Conservation (phyloP, 2,329 filamentous ascomycete genomes). For the Ceratocystis harringtonii region DNA sequence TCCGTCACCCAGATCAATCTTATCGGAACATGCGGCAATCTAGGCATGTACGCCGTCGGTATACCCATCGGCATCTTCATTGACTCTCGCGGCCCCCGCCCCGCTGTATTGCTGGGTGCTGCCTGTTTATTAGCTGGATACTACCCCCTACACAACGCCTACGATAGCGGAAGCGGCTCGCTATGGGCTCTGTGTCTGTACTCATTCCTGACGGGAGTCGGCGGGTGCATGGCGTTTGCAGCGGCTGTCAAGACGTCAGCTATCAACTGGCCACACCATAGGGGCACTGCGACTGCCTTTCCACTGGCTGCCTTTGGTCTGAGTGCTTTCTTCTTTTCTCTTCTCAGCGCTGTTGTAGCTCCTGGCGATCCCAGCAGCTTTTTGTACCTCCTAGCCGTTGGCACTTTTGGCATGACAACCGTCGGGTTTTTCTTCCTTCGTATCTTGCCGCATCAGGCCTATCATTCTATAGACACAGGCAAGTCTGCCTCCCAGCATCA, state of each 20-base stretch:
- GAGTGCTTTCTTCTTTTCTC: conserved; percentile 91
- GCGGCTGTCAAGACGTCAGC: conserved; percentile 76
- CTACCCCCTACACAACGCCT: conserved; percentile 69
- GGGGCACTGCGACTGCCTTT: conserved; percentile 88
- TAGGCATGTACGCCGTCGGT: conserved; percentile 88
- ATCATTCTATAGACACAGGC: conserved; percentile 34
- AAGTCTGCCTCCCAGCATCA: not conserved
- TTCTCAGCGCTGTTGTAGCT: conserved; percentile 60
- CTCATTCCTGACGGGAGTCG: conserved; percentile 71
- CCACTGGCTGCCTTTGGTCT: conserved; percentile 85
- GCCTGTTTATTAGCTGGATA: conserved; percentile 65
- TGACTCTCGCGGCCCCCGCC: conserved; percentile 65
- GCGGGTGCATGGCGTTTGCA: conserved; percentile 81
- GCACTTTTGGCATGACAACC: conserved; percentile 62
- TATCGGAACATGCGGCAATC: conserved; percentile 69
- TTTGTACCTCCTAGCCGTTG: conserved; percentile 62
- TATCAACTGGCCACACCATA: conserved; percentile 78
- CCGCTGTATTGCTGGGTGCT: conserved; percentile 61
- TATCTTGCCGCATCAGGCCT: conserved; percentile 48
- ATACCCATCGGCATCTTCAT: conserved; percentile 81
- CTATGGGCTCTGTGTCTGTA: conserved; percentile 58
- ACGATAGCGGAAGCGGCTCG: conserved; percentile 49
- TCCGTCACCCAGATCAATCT: conserved; percentile 88
- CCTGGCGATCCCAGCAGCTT: conserved; percentile 72
- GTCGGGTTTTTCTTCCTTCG: conserved; percentile 72